phyloP scores from a whole-genome alignment of 208 protist genomes.

The Porcisia hertigi region DNA sequence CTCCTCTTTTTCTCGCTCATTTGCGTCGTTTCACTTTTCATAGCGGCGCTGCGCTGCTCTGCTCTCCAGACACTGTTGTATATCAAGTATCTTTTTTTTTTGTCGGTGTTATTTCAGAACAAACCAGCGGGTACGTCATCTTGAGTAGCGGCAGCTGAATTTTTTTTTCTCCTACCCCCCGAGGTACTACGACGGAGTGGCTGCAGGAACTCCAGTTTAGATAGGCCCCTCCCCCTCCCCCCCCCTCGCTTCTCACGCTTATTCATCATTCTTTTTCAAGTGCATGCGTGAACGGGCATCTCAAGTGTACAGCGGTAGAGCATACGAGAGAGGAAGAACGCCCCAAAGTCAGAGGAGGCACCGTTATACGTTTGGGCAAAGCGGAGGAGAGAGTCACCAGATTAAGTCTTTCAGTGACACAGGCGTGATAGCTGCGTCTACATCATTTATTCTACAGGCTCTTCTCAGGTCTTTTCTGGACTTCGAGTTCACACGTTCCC shows the following conservation, averaged over 20 bases:
- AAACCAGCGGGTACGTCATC: too few species aligned
- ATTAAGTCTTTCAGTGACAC: background rate
- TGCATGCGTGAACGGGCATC: too few species aligned
- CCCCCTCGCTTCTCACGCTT: too few species aligned
- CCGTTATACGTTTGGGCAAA: background rate
- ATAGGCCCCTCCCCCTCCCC: too few species aligned
- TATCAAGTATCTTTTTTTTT: background rate
- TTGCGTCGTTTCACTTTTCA: background rate
- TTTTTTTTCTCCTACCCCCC: too few species aligned
- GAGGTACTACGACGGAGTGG: too few species aligned
- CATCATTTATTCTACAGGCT: background rate
- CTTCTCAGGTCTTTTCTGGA: background rate
- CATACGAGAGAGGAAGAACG: background rate
- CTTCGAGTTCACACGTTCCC: background rate
- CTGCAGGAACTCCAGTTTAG: too few species aligned
- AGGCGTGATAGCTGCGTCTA: background rate
- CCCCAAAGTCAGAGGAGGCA: background rate
- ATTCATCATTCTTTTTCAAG: too few species aligned
- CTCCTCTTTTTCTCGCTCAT: background rate
- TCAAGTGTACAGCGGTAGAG: background rate
- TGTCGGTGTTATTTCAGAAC: too few species aligned
- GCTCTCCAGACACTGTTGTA: background rate
- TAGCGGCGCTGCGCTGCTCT: background rate
- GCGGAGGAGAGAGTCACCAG: background rate
- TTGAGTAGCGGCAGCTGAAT: too few species aligned